These are phyloP conservation scores for Sisymbrium irio DNA, from an alignment of 345 rosid species.

Conservation along the genomic window DNA sequence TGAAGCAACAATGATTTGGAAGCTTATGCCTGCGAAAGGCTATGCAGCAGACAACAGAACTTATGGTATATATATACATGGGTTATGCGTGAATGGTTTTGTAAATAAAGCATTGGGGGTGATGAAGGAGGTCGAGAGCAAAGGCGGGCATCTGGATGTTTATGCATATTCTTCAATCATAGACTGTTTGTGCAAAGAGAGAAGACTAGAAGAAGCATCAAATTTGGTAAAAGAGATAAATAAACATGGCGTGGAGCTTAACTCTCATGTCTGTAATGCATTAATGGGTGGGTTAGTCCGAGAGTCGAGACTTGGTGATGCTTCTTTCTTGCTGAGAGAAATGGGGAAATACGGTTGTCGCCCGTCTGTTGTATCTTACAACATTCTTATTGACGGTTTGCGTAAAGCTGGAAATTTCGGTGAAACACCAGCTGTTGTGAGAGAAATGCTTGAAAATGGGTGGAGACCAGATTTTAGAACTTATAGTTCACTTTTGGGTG, in stretches of 20 bases:
- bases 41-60: conserved; percentile 56
- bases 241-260: conserved; percentile 48
- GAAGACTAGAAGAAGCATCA: too few species aligned
- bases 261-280: conserved; percentile 57
- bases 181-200: conserved; percentile 70
- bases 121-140: conserved; percentile 51
- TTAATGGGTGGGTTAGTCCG: conserved; percentile 63
- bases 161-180: conserved; percentile 72
- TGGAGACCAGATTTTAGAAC: conserved; percentile 71
- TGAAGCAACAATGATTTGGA: conserved; percentile 68
- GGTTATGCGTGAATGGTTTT: conserved; percentile 75
- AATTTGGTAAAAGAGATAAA: conserved; percentile 46
- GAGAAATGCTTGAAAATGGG: conserved; percentile 79
- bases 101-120: conserved; percentile 66
- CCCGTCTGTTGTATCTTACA: conserved; percentile 62
- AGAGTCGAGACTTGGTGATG: conserved; percentile 60
- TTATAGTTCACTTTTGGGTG: conserved; percentile 71
- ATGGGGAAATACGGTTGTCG: conserved; percentile 50
- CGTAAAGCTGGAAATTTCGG: conserved; percentile 68
- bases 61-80: conserved; percentile 66
- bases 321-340: conserved; percentile 51
- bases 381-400: conserved; percentile 68
- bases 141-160: conserved; percentile 48
- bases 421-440: conserved; percentile 61
- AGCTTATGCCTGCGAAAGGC: conserved; percentile 49